Evolutionary conservation across 2,329 filamentous ascomycete species (phyloP), one percentile per base, ranked within the genome.

Genomic region (Penicillium hordei): DNA sequence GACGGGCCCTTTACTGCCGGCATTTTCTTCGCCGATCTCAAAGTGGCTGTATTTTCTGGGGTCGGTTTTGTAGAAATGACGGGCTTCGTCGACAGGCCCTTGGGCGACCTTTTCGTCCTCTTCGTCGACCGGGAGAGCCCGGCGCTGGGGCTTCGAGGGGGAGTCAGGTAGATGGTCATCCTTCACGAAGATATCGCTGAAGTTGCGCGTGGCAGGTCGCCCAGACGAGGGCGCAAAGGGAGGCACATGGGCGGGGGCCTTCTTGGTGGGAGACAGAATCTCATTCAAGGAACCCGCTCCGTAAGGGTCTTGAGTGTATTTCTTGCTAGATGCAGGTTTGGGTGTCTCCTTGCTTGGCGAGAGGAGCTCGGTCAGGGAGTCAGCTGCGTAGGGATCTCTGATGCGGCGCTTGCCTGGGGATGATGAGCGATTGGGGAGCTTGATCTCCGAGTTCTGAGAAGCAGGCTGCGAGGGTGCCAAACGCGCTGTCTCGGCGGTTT

Each of bases 31-130:
- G 19, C 70, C 72, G 29, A 76, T 58, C 48, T 75, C 67, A 38
- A 76, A 76, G 57, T 97, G 93, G 57, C 89, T 81, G 77, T 87
- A 97, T 75, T 91, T 95, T 70, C 86, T 86, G 3, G 90, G 84
- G 72, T 94, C 85, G 8, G 89, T 87, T 68, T 88, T 85, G 65
- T 78, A 76, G 36, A 55, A 38, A 42, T 45, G n/a, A 12, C 71
- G 44, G 68, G 68, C 49, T 82, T 65, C 48, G 68, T 77, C 53
- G 10, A 52, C 53, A 9, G 46, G 53, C 1, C 53, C 53, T 10
- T 5, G 21, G 8, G 3, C 15, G 17, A 42, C 2, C 13, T 39
- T 48, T 3, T 54, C 48, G 4, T 55, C 56, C 39, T 27, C 52
- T 33, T 55, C 40, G 7, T 40, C 25, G 4, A n/a, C 33, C 7